A percentile compares a stretch with the other conserved stretches of the same genome.
phyloP scores from a whole-genome alignment of 2,329 filamentous ascomycete genomes.

The Xylariales sp. region DNA sequence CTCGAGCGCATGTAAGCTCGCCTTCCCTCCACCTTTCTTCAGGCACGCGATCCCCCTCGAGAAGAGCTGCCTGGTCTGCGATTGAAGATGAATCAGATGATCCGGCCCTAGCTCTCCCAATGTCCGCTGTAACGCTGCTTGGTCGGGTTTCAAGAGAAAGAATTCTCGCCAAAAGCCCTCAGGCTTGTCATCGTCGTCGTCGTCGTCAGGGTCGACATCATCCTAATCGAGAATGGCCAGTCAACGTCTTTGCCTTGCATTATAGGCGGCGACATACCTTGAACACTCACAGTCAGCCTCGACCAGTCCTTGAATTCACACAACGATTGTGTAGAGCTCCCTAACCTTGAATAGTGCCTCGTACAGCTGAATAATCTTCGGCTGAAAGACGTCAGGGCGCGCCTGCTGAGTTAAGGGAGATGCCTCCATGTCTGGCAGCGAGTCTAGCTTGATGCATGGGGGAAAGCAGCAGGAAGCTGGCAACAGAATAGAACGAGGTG shows the following conservation, averaged over 20 bases:
- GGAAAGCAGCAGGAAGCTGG: conserved; percentile 5
- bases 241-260: conserved; percentile 16
- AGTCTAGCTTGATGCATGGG: conserved; percentile 13
- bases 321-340: conserved; percentile 7
- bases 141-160: conserved; percentile 83
- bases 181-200: conserved; percentile 61
- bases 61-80: conserved; percentile 77
- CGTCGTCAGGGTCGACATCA: conserved; percentile 55
- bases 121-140: conserved; percentile 59
- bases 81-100: conserved; percentile 71
- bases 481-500: background rate
- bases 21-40: conserved; percentile 53
- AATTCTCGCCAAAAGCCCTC: conserved; percentile 97
- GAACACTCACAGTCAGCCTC: conserved; percentile 7
- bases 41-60: conserved; percentile 65
- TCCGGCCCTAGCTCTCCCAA: conserved; percentile 68
- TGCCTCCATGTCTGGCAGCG: conserved; percentile 60
- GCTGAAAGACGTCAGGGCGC: conserved; percentile 85
- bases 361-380: conserved; percentile 90
- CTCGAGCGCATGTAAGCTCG: conserved; percentile 78
- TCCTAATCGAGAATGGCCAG: conserved; percentile 32
- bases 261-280: conserved; percentile 9
- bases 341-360: conserved; percentile 72
- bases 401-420: conserved; percentile 92
- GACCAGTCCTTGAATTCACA: background rate